phyloP scores from a whole-genome alignment of 2,329 filamentous ascomycete species.

The Colletotrichum filicis region DNA sequence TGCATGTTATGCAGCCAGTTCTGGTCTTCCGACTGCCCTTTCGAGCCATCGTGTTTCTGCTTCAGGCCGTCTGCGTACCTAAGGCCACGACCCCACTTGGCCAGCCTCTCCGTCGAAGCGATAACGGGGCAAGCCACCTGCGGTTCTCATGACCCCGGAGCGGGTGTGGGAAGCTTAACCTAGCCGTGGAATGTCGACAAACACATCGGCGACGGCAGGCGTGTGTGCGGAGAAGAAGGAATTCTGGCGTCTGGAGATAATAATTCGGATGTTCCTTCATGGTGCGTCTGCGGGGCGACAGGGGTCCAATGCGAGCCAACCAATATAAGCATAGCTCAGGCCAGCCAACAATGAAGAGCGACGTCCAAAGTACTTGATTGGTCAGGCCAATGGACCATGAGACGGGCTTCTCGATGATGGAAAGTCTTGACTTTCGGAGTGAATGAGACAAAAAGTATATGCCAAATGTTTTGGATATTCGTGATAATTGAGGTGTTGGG shows the following conservation, averaged over 20 bases:
- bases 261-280: background rate
- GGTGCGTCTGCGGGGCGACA: background rate
- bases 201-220: background rate
- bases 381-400: background rate
- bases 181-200: background rate
- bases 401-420: background rate
- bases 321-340: slow-evolving; percentile 23
- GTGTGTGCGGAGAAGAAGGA: background rate
- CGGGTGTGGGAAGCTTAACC: background rate
- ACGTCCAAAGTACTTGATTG: background rate
- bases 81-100: background rate
- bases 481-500: background rate
- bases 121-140: background rate
- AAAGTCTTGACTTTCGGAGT: background rate
- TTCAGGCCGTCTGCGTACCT: background rate
- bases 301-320: background rate
- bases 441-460: background rate
- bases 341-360: background rate
- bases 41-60: slow-evolving; percentile 8
- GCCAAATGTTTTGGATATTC: background rate
- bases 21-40: slow-evolving; percentile 48
- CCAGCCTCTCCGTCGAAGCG: background rate
- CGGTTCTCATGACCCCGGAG: background rate
- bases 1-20: slow-evolving; percentile 66
- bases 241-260: background rate